Base-by-base conservation (phyloP, 1,284 basidiomycete species). In the Trametes sp. region DNA sequence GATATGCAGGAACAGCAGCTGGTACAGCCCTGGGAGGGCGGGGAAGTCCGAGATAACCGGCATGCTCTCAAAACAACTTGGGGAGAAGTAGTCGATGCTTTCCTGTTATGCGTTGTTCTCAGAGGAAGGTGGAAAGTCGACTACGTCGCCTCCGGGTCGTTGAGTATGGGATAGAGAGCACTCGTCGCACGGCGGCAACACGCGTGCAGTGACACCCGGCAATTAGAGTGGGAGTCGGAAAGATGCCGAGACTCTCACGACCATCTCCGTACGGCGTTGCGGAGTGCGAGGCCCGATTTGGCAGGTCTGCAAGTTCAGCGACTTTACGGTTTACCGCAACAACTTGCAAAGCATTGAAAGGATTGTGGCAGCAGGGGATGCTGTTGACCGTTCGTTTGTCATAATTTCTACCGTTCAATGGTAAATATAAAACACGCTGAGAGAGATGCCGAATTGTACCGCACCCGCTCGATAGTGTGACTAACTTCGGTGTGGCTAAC, bases 11-110 rank as follows among this genome's bases (percentile, higher is more conserved):
- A 91, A 92, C 11, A 91, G 75, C 8, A 85, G 70, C 58, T 84
- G 82, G 75, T 93, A 93, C 69, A 89, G 82, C 13, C 89, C 87
- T 38, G 87, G 82, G 46, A 92, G 78, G 9, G 87, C 89, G 54
- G 81, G 82, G 67, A 90, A 91, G 54, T 77, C 62, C 29, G 78
- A 69, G 74, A 79, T 78, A 49, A 65, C 50, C 11, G 63, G 54
- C 59, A 60, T 71, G 21, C 23, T 50, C 28, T 36, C 11, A 16
- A 1, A 4, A 19, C 11, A 29, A 29, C 11, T 19, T 7, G 24
- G 3, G 19, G n/a, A 6, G 21, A n/a, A n/a, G n/a, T 21, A 8
- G 42, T 42, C 41, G 24, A 45, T 10, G 21, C 23, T 36, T 10
- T 36, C 35, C 10, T 36, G 11, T 36, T 14, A 13, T 36, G 35